A percentile compares a stretch with the other conserved stretches of the same genome.
phyloP scores from a whole-genome alignment of 495 filamentous ascomycete species.

The Paragyromitra xinjiangensis region DNA sequence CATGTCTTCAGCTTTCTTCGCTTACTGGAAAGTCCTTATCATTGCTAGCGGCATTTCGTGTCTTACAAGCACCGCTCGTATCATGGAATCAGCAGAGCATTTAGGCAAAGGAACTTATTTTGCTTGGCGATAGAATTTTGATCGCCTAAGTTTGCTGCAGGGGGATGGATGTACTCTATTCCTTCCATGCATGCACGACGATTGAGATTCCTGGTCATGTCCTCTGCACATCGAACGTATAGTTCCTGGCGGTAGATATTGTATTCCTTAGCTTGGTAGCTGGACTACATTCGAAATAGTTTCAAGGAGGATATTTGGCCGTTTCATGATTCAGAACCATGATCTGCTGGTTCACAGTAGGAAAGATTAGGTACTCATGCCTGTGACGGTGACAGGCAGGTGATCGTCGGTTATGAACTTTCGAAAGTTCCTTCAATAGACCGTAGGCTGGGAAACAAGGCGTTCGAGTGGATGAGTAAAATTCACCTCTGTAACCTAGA shows the following conservation, averaged over 20 bases:
- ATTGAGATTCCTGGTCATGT: slow-evolving; percentile 28
- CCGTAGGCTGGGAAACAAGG: no score
- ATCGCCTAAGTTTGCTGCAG: slow-evolving; percentile 40
- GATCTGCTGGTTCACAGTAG: no score
- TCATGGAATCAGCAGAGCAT: slow-evolving; percentile 23
- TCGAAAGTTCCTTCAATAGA: no score
- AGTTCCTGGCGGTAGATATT: neutral
- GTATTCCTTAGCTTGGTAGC: neutral
- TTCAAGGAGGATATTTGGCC: neutral
- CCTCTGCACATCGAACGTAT: slow-evolving; percentile 6
- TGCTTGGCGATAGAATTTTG: slow-evolving; percentile 33
- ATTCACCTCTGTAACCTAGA: no score
- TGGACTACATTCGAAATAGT: neutral
- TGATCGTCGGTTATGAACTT: no score
- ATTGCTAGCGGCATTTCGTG: neutral
- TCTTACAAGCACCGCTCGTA: slow-evolving; percentile 3
- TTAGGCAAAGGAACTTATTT: slow-evolving; percentile 20
- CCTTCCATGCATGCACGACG: slow-evolving; percentile 29
- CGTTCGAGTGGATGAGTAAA: no score
- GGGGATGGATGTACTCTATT: slow-evolving; percentile 12
- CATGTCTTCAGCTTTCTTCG: neutral
- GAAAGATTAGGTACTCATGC: no score
- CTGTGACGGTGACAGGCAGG: no score
- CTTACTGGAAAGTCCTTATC: neutral
- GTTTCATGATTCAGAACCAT: neutral